Conservation (phyloP, 768 basidiomycete genomes). For the Leucosporidium scottii region DNA sequence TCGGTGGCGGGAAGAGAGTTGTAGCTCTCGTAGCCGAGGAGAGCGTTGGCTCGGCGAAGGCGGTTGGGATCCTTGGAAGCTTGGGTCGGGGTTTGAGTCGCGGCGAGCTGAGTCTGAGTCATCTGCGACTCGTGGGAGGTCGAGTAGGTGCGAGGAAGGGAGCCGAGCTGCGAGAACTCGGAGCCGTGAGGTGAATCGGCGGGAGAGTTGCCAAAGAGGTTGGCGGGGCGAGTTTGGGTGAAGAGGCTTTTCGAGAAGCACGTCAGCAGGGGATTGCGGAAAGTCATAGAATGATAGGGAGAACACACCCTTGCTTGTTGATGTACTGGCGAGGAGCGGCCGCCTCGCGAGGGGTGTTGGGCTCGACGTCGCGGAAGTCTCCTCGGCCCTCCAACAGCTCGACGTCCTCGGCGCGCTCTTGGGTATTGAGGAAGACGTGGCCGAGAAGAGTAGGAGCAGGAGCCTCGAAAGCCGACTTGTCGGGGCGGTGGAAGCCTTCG, state of each 20-base stretch:
- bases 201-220: conserved; percentile 25
- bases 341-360: conserved; percentile 21
- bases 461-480: not conserved
- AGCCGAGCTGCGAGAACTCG: conserved; percentile 1
- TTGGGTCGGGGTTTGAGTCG: conserved; percentile 23
- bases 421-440: conserved; percentile 15
- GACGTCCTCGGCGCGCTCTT: conserved; percentile 24
- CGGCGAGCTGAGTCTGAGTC: conserved; percentile 8
- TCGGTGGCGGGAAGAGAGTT: conserved; percentile 6
- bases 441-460: conserved; percentile 18
- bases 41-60: conserved; percentile 3
- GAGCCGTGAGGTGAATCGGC: conserved; percentile 12
- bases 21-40: conserved; percentile 1
- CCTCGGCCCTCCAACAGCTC: conserved; percentile 22
- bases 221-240: conserved; percentile 30
- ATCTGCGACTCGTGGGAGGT: not conserved
- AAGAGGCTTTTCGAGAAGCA: conserved; percentile 7
- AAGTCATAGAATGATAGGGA: accelerated
- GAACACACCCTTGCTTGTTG: conserved; percentile 24
- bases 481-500: conserved; percentile 25
- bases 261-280: not conserved
- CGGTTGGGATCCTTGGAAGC: not conserved
- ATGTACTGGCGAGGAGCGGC: conserved; percentile 25
- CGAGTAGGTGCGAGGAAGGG: conserved; percentile 15
- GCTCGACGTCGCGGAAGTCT: conserved; percentile 18